Evolutionary conservation across 164 flowering plant species (phyloP).

Genomic region (Vitis cinerea): DNA sequence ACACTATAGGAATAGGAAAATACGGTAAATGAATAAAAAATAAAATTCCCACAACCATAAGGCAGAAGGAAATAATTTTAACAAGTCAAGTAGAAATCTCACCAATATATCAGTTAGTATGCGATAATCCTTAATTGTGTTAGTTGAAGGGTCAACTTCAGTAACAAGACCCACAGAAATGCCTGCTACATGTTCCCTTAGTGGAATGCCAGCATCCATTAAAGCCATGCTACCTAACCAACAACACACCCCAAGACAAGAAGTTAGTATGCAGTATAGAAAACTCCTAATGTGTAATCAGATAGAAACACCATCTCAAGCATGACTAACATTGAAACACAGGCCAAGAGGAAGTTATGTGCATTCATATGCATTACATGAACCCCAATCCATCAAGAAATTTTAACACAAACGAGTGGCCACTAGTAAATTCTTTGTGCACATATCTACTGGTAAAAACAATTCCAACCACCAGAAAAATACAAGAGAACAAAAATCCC

Average conservation of each 20-base stretch:
- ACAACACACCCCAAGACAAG: slow-evolving; percentile 3
- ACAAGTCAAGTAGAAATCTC: slow-evolving; percentile 23
- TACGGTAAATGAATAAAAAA: no score
- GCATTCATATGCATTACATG: no score
- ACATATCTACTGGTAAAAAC: no score
- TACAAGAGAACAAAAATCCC: no score
- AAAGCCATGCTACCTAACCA: slow-evolving; percentile 89
- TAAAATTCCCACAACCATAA: background rate
- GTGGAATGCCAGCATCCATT: slow-evolving; percentile 97
- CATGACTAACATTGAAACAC: background rate
- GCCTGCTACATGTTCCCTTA: slow-evolving; percentile 92
- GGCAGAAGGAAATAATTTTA: background rate
- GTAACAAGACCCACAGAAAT: slow-evolving; percentile 93
- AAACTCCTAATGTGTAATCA: background rate
- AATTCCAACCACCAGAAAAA: no score
- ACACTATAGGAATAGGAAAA: no score
- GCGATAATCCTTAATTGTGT: slow-evolving; percentile 69
- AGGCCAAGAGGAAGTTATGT: background rate
- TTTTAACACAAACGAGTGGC: no score
- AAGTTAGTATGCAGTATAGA: background rate
- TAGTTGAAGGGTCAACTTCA: slow-evolving; percentile 78
- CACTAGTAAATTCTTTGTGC: no score
- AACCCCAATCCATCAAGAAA: no score
- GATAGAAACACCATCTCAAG: background rate
- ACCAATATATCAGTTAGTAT: slow-evolving; percentile 95